phyloP scores from a whole-genome alignment of 495 filamentous ascomycete species.

The Aspergillus carlsbadensis region DNA sequence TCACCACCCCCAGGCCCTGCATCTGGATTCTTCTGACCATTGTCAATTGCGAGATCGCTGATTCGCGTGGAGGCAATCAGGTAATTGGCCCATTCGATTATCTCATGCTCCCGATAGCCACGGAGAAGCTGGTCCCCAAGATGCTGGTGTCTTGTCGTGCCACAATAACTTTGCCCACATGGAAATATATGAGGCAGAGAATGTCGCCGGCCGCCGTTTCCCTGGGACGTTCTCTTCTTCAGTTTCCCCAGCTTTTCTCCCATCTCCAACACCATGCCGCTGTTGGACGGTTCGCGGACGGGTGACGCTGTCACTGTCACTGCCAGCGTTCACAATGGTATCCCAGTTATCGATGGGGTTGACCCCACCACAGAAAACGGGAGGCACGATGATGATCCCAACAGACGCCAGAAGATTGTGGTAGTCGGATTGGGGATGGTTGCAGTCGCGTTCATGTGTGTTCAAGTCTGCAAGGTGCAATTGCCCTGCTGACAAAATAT shows the following conservation, averaged over 20 bases:
- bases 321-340: conserved; percentile 18
- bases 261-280: conserved; percentile 28
- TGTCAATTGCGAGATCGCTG: conserved; percentile 9
- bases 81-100: conserved; percentile 18
- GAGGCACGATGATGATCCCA: conserved; percentile 1
- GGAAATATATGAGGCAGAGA: conserved; percentile 8
- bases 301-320: conserved; percentile 31
- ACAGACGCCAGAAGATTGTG: conserved; percentile 66
- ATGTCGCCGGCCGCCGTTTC: not conserved
- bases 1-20: not conserved
- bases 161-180: not conserved
- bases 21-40: not conserved
- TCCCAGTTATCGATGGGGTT: conserved; percentile 3
- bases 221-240: not conserved
- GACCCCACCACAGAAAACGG: conserved; percentile 1
- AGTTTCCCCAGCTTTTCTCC: not conserved
- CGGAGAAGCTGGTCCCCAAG: conserved; percentile 15
- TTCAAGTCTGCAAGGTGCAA: not conserved
- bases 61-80: conserved; percentile 1
- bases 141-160: conserved; percentile 2
- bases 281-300: conserved; percentile 33
- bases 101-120: conserved; percentile 16
- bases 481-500: not conserved
- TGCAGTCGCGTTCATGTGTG: conserved; percentile 89
- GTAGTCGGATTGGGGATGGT: conserved; percentile 96